Conservation (phyloP, 2,329 filamentous ascomycete genomes). For the Fusarium nygamai region DNA sequence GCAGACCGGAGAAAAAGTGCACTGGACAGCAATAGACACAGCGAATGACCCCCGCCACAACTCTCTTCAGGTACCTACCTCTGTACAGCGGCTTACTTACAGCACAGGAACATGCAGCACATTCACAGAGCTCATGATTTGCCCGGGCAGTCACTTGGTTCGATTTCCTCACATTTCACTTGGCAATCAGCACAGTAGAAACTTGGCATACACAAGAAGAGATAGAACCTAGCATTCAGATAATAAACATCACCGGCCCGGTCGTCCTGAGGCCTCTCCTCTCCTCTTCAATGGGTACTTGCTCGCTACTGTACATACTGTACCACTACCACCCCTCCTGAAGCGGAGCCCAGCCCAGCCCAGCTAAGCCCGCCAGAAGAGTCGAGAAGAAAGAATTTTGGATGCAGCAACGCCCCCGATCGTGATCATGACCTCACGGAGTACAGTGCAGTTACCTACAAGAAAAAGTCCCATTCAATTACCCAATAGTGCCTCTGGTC, state of each 20-base stretch:
- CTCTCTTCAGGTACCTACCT: neutral
- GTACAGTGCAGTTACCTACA: conserved; percentile 10
- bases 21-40: neutral
- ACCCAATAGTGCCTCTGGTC: conserved; percentile 46
- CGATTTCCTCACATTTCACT: neutral
- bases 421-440: conserved; percentile 49
- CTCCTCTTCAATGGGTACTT: conserved; percentile 2
- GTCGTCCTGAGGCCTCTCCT: conserved; percentile 26
- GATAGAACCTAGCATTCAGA: neutral
- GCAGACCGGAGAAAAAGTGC: conserved; percentile 2
- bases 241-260: conserved; percentile 34
- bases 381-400: conserved; percentile 39
- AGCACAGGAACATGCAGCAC: conserved; percentile 1
- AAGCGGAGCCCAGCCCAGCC: conserved; percentile 24
- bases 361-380: conserved; percentile 41
- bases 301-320: neutral
- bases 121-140: neutral
- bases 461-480: conserved; percentile 44
- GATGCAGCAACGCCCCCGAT: conserved; percentile 36
- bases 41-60: conserved; percentile 13
- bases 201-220: conserved; percentile 10
- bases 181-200: neutral
- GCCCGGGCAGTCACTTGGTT: neutral
- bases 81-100: neutral
- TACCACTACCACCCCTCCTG: conserved; percentile 33